Conservation (phyloP, 768 basidiomycete species). For the Boletus sp. region DNA sequence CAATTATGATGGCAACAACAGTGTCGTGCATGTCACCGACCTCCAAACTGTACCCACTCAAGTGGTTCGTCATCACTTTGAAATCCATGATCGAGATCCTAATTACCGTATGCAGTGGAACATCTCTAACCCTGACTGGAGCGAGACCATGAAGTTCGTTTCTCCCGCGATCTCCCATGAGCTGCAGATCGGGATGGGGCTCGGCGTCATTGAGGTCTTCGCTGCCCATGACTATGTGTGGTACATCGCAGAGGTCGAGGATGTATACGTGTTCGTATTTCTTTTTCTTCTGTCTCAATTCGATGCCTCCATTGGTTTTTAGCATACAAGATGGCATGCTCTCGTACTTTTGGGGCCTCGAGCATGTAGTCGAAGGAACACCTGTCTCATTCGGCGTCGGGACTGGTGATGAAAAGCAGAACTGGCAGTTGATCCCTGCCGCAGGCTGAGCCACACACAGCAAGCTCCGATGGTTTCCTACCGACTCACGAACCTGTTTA, state of each 20-base stretch:
- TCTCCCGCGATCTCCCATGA: background rate
- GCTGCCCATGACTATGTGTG: background rate
- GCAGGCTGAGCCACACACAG: no score
- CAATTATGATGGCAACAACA: background rate
- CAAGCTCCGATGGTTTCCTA: no score
- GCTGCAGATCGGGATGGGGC: background rate
- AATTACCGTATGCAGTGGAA: background rate
- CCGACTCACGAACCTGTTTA: no score
- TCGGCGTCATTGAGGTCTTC: background rate
- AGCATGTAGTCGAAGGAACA: background rate
- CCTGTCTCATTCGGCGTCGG: background rate
- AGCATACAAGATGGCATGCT: background rate
- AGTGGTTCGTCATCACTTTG: background rate
- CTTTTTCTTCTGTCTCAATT: background rate
- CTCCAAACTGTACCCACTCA: background rate
- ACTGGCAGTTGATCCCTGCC: background rate
- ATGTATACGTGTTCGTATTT: background rate
- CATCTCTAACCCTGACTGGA: background rate
- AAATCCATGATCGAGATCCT: background rate
- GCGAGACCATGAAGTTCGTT: background rate
- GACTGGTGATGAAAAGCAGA: background rate
- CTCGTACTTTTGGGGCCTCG: background rate
- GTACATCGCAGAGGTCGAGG: background rate
- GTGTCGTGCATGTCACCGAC: background rate
- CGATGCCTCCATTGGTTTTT: background rate